Base-by-base conservation (phyloP, 495 filamentous ascomycete species). In the Pyronema domesticum region DNA sequence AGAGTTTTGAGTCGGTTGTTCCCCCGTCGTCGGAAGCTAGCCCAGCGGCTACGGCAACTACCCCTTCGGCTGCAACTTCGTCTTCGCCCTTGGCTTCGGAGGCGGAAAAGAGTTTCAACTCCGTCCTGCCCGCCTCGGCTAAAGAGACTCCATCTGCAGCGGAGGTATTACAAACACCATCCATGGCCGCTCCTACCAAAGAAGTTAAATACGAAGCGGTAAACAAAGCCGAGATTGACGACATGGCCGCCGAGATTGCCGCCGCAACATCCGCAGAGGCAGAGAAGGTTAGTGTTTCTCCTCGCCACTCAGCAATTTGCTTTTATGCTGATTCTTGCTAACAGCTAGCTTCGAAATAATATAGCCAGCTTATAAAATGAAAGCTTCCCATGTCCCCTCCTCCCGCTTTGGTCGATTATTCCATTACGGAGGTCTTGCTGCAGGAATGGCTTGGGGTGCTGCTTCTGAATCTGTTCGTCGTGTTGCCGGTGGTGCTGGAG, bases 381-480 rank as follows among this genome's bases (percentile, higher is more conserved):
- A 80, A 48, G 88, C 95, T 61, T 96, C 91, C 23, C 80, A 80
- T 55, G 89, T 98, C 1, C 91, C 91, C 8, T 86, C 91, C 4
- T 84, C 86, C 18, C 80, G 91, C 1, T 65, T 98, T 39, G 81
- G 88, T 19, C 74, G 91, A 54, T 66, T 98, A 11, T 95, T 89
- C 83, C 89, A 96, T 65, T 98, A 96, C 68, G 78, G 86, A 53
- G 87, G 93, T 0, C 73, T 98, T 5, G 91, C 86, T 33, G 86
- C 86, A 0, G 89, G 89, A 19, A 95, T 98, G 88, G 80, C 94
- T 9, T 88, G 91, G 62, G 91, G 91, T n/a, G 88, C 85, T 1
- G 77, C 94, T 40, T 80, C 78, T 15, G 91, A 98, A 66, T 78
- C 82, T 30, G 62, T 96, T 40, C 81, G 84, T 53, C 77, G 89